phyloP scores from a whole-genome alignment of 768 basidiomycete genomes.

The Phanerodontia chrysosporium region DNA sequence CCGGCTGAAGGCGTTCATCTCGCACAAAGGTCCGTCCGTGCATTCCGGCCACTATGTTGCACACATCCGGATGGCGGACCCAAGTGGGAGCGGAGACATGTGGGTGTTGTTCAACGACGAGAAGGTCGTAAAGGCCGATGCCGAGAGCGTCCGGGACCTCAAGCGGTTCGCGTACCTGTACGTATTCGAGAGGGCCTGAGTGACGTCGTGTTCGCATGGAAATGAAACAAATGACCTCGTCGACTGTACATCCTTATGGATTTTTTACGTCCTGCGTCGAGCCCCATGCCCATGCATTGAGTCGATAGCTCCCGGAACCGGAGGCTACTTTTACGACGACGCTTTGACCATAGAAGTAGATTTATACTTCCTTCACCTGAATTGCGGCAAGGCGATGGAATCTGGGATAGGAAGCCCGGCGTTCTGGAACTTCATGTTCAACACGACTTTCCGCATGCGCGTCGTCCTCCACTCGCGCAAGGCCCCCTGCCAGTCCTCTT shows the following conservation, averaged over 20 bases:
- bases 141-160: slow-evolving; percentile 73
- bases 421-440: neutral
- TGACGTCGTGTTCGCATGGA: neutral
- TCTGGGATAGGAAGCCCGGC: neutral
- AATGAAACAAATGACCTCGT: neutral
- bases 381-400: no score
- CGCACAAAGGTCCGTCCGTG: slow-evolving; percentile 93
- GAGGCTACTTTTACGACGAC: neutral
- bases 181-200: slow-evolving; percentile 64
- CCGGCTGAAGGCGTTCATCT: slow-evolving; percentile 88
- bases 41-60: slow-evolving; percentile 95
- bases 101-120: slow-evolving; percentile 98
- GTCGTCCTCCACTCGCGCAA: neutral
- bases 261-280: neutral
- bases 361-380: no score
- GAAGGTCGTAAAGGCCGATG: slow-evolving; percentile 89
- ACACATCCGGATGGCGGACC: slow-evolving; percentile 50
- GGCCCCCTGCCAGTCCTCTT: neutral
- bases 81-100: slow-evolving; percentile 34
- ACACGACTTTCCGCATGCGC: neutral
- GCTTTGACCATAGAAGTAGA: neutral
- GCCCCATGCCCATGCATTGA: neutral
- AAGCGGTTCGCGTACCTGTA: slow-evolving; percentile 91
- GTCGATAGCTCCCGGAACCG: neutral
- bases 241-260: neutral